Percentiles rank a stretch among this genome's conserved stretches.
These are phyloP conservation scores for Xylaria sp. DNA, from an alignment of 2,329 filamentous ascomycete species.

Conservation along the genomic window DNA sequence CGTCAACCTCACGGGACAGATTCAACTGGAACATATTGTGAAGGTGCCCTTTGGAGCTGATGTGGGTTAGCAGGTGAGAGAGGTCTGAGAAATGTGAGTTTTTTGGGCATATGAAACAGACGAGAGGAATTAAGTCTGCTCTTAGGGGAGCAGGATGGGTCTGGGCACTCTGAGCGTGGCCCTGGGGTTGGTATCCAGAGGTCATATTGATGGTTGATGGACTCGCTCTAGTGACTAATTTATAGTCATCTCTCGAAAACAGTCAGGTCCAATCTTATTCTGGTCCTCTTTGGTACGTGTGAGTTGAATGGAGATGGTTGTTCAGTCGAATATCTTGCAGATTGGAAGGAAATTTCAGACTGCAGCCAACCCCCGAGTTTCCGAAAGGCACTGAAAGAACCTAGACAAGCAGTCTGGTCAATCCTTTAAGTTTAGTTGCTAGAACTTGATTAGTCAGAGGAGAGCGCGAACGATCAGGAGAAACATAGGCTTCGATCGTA, in stretches of 20 bases:
- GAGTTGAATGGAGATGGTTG: neutral
- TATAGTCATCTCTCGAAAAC: neutral
- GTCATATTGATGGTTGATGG: conserved; percentile 16
- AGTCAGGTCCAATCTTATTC: neutral
- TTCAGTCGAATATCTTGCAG: neutral
- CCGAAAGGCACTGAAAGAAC: neutral
- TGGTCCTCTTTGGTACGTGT: neutral
- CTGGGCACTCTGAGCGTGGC: conserved; percentile 3
- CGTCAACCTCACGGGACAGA: conserved; percentile 71
- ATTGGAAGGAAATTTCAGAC: neutral
- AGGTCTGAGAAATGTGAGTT: conserved; percentile 84
- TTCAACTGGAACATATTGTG: conserved; percentile 82
- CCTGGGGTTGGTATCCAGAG: conserved; percentile 14
- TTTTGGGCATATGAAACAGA: conserved; percentile 84
- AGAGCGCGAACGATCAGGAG: neutral
- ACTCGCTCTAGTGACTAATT: neutral
- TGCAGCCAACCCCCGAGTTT: neutral
- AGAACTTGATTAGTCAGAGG: neutral
- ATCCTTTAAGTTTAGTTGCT: neutral
- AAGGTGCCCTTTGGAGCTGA: conserved; percentile 91
- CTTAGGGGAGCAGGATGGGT: neutral
- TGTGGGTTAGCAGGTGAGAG: conserved; percentile 89
- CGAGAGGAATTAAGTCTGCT: conserved; percentile 62
- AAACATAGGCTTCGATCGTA: neutral
- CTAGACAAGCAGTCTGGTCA: neutral